Conservation (phyloP, 2,329 filamentous ascomycete species). For the Alternaria panax region DNA sequence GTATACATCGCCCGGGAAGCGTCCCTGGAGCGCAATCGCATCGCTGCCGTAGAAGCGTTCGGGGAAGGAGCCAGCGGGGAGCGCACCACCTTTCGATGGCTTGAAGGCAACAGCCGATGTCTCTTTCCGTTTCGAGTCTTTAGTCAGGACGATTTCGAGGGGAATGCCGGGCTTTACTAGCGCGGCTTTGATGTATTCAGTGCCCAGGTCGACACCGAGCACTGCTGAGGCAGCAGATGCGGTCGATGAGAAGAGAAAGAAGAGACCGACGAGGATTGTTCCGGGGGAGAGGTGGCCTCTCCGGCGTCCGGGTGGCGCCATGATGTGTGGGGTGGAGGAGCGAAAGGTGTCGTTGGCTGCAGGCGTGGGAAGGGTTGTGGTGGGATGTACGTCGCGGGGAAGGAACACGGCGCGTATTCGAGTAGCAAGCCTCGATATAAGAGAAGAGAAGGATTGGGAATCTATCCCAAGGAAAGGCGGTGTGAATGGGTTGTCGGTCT, state of each 20-base stretch:
- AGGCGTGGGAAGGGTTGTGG: slow-evolving; percentile 18
- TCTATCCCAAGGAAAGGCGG: slow-evolving; percentile 32
- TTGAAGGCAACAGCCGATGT: slow-evolving; percentile 92
- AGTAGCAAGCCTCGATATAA: slow-evolving; percentile 8
- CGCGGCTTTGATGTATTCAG: slow-evolving; percentile 94
- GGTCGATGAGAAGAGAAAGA: slow-evolving; percentile 63
- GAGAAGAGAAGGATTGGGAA: slow-evolving; percentile 34
- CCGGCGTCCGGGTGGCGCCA: slow-evolving; percentile 58
- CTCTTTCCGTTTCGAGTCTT: slow-evolving; percentile 97
- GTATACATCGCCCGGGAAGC: slow-evolving; percentile 93
- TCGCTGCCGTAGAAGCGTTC: slow-evolving; percentile 93
- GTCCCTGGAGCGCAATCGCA: slow-evolving; percentile 82
- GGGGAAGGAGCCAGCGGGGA: slow-evolving; percentile 68
- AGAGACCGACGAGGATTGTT: slow-evolving; percentile 59
- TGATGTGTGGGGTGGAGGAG: slow-evolving; percentile 42
- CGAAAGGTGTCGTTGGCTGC: slow-evolving; percentile 10
- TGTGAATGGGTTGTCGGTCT: slow-evolving; percentile 15
- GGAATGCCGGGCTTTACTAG: slow-evolving; percentile 97
- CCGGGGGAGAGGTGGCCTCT: slow-evolving; percentile 51
- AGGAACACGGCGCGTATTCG: slow-evolving; percentile 16
- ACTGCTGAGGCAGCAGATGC: slow-evolving; percentile 76
- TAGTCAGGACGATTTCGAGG: slow-evolving; percentile 96
- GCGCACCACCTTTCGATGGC: slow-evolving; percentile 72
- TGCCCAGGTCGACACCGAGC: slow-evolving; percentile 91
- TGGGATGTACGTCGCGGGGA: slow-evolving; percentile 36